Base-by-base conservation (phyloP, 768 basidiomycete genomes). In the Rhodotorula diobovata region DNA sequence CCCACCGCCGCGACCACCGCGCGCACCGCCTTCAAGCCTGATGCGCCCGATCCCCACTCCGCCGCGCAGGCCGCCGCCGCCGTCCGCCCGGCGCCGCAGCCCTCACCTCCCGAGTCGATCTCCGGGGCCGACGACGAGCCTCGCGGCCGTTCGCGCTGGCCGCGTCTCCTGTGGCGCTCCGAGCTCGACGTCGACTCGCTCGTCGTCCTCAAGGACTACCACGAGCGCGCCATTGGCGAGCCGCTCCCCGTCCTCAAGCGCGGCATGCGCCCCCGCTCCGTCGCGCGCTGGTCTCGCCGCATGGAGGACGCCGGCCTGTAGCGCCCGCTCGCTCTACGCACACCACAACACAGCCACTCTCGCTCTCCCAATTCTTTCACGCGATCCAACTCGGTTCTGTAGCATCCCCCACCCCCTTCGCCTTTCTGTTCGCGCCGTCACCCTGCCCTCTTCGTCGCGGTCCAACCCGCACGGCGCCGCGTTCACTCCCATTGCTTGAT, bases 61-160 rank as follows among this genome's bases (percentile, higher is more conserved):
- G n/a, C n/a, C n/a, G 32, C 7, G 32, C 32, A 55, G 41, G 20
- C 57, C 34, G 25, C 16, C 20, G 18, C 57, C 34, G 25, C 16
- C 20, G 18, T 34, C 20, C 45, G 21, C 16, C 46, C 39, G 43
- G 14, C 34, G 18, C 32, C 35, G 37, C 54, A 54, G 35, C 32
- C 60, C 25, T 39, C 62, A 54, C 34, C 68, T 37, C 8, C 53
- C 8, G 41, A 43, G 41, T 43, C 56, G 50, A 12, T 28, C 61
- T 14, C 62, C 56, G 45, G 16, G 11, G 21, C 34, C 23, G 72
- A 73, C 41, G 68, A 63, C 6, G 4, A 30, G 3, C 11, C 25
- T 1, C 67, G 73, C 16, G 73, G 73, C 28, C 66, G 73, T 12
- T 70, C 68, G 32, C 57, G 73, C 39, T 74, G 69, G 70, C 73